phyloP scores from a whole-genome alignment of 345 rosid species.

The Acer negundo region DNA sequence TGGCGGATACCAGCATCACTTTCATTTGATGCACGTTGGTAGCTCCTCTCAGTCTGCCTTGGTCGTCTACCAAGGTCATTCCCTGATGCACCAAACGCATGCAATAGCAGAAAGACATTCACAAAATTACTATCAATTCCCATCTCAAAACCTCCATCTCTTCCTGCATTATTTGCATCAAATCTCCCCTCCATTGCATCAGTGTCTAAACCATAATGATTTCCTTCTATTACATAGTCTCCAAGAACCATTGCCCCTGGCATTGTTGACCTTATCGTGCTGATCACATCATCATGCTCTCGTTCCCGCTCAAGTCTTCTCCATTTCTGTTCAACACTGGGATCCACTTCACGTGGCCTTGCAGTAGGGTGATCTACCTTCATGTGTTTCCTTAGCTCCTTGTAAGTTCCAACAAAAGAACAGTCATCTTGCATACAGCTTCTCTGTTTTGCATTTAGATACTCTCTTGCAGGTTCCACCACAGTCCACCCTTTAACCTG shows the following conservation, averaged over 20 bases:
- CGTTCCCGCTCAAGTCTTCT: conserved; percentile 75
- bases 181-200: conserved; percentile 43
- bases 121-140: conserved; percentile 63
- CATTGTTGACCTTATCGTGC: conserved; percentile 84
- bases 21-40: conserved; percentile 33
- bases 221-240: conserved; percentile 81
- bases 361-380: conserved; percentile 75
- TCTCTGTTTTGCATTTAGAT: conserved; percentile 71
- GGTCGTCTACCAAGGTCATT: conserved; percentile 47
- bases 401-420: conserved; percentile 67
- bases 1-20: conserved; percentile 30
- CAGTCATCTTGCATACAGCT: conserved; percentile 96
- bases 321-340: conserved; percentile 81
- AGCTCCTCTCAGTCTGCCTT: conserved; percentile 41
- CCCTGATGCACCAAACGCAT: conserved; percentile 75
- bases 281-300: conserved; percentile 70
- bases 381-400: conserved; percentile 95
- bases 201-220: conserved; percentile 46
- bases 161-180: conserved; percentile 35
- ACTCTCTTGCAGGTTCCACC: conserved; percentile 82
- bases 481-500: conserved; percentile 98
- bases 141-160: conserved; percentile 44
- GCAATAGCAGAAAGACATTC: conserved; percentile 68
- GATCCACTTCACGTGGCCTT: conserved; percentile 80
- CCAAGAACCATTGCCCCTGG: conserved; percentile 87